A percentile compares a stretch with the other conserved stretches of the same genome.
Evolutionary conservation across 305 asterid species (phyloP).

Genomic region (Salvia sclarea): DNA sequence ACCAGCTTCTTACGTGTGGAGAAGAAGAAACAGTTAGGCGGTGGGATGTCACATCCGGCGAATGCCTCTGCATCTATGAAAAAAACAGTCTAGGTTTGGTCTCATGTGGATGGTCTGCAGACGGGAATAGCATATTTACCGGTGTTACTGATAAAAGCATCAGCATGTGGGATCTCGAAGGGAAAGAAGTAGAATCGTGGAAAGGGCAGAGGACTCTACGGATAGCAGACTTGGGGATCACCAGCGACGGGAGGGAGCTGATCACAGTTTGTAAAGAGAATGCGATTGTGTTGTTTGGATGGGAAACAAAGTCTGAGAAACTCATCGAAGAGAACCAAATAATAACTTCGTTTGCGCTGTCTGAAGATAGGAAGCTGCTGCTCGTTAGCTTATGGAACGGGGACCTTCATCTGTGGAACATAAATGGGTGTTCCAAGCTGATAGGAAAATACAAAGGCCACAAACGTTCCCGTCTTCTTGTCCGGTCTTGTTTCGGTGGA

Average conservation of each 20-base stretch:
- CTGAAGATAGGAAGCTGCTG: slow-evolving; percentile 62
- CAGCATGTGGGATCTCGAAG: slow-evolving; percentile 79
- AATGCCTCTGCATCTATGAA: slow-evolving; percentile 58
- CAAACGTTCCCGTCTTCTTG: slow-evolving; percentile 64
- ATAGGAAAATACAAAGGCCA: slow-evolving; percentile 72
- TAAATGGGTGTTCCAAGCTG: slow-evolving; percentile 47
- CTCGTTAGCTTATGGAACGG: slow-evolving; percentile 64
- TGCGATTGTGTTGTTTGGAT: slow-evolving; percentile 50
- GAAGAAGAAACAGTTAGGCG: slow-evolving; percentile 66
- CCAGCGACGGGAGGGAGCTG: slow-evolving; percentile 62
- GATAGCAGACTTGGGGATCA: slow-evolving; percentile 63
- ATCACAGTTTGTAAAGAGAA: slow-evolving; percentile 64
- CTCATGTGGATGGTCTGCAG: slow-evolving; percentile 84
- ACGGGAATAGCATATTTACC: slow-evolving; percentile 62
- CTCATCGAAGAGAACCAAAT: slow-evolving; percentile 68
- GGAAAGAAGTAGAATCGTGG: slow-evolving; percentile 71
- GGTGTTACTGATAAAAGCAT: slow-evolving; percentile 77
- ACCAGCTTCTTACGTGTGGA: slow-evolving; percentile 84
- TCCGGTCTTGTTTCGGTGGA: slow-evolving; percentile 86
- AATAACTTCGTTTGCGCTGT: slow-evolving; percentile 66
- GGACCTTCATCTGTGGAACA: slow-evolving; percentile 77
- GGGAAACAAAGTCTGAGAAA: slow-evolving; percentile 63
- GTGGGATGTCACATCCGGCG: slow-evolving; percentile 75
- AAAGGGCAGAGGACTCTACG: slow-evolving; percentile 58
- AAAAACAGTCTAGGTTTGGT: slow-evolving; percentile 60